These are phyloP conservation scores for Echria macrotheca DNA, from an alignment of 495 filamentous ascomycete genomes.

Conservation along the genomic window DNA sequence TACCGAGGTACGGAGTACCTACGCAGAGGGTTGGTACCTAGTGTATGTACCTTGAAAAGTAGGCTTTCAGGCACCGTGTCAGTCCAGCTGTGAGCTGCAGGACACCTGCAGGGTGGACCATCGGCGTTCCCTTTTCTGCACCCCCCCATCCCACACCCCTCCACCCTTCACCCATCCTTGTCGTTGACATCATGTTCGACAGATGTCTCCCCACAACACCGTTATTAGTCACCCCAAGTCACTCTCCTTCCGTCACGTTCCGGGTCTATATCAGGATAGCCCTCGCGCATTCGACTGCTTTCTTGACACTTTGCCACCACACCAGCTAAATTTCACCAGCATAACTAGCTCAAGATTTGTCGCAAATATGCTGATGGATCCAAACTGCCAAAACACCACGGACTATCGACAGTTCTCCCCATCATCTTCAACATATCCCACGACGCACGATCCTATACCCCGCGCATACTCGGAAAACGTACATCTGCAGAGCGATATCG, in stretches of 20 bases:
- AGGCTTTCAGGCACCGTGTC: no score
- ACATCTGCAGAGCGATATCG: constrained; percentile 18
- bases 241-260: not conserved
- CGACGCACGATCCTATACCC: no score
- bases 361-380: constrained; percentile 14
- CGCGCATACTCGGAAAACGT: no score
- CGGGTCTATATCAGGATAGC: not conserved
- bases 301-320: not conserved
- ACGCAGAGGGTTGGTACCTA: no score
- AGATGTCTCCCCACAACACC: constrained; percentile 4
- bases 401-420: constrained; percentile 13
- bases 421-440: not conserved
- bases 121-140: no score
- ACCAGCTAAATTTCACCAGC: constrained; percentile 7
- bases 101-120: no score
- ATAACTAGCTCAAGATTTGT: not conserved
- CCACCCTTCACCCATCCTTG: no score
- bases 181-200: constrained; percentile 13
- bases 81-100: no score
- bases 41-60: no score
- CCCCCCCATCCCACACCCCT: no score
- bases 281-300: not conserved
- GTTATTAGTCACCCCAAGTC: constrained; percentile 11
- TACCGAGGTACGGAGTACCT: no score
- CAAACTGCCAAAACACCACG: constrained; percentile 6